Base-by-base conservation (phyloP, 164 flowering plant species). In the Sedum album region DNA sequence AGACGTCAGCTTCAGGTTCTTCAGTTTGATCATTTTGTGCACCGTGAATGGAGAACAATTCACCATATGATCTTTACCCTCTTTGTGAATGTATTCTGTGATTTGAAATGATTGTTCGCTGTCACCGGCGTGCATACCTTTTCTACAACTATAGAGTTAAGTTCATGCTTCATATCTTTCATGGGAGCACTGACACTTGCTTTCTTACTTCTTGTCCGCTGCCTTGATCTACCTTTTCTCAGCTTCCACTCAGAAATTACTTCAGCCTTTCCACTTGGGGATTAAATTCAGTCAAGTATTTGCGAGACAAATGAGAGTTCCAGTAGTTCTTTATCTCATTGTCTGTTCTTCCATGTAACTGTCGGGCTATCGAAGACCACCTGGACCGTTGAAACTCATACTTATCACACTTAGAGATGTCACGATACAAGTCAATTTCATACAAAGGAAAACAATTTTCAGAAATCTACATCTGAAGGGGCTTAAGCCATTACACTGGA, bases 321-420 rank as follows among this genome's bases (percentile, higher is more conserved):
- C 62, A 57, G 62, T 57, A 57, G 33, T 57, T 57, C 62, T 57
- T 57, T 57, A 57, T 57, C 35, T 57, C 62, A 57, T 57, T 57
- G 62, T 57, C 62, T 15, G 33, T 57, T 57, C 62, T 57, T 57
- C 62, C 62, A 28, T 23, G 33, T 57, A 57, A 57, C 17, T 30
- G 33, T 20, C 33, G 20, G 1, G 62, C 62, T 57, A 57, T 57
- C 31, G 17, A 11, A 1, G 62, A 57, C 66, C 61, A 30, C 44
- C 31, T 31, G 18, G 18, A 57, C 4, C 35, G 28, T 30, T 1
- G 4, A 28, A 57, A 28, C 33, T 2, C 62, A 57, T 4, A 57
- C 33, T 57, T 53, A 7, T 21, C 28, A 53, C 26, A 53, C 14
- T 28, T n/a, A n/a, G 62, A 13, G 6, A 26, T 9, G 2, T 30